Conservation (phyloP, 1,284 basidiomycete species). For the Afroboletus lepidellus region DNA sequence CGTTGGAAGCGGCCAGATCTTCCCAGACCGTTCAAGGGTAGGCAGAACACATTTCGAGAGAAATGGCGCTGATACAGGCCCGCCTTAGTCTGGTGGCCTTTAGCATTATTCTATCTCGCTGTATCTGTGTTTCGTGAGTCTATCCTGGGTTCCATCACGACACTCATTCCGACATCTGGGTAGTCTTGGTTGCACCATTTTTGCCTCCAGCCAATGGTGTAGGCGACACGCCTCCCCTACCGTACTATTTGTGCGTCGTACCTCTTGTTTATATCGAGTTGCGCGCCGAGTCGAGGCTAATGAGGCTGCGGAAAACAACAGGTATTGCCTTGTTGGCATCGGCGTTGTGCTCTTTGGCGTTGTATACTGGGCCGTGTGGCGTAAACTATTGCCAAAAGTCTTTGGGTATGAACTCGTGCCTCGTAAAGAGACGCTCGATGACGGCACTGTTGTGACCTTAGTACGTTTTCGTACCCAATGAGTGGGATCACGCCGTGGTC, state of each 20-base stretch:
- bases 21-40: conserved; percentile 56
- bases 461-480: too few relatives aligned
- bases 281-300: not conserved
- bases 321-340: conserved; percentile 58
- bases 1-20: conserved; percentile 49
- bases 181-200: conserved; percentile 57
- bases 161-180: not conserved
- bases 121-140: conserved; percentile 49
- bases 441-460: conserved; percentile 56
- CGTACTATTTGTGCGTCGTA: conserved; percentile 51
- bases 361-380: conserved; percentile 57
- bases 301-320: conserved; percentile 15
- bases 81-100: conserved; percentile 51
- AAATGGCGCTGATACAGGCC: not conserved
- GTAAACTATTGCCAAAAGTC: conserved; percentile 46
- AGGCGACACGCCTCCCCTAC: conserved; percentile 58
- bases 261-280: not conserved
- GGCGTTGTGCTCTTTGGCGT: conserved; percentile 46
- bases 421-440: conserved; percentile 46
- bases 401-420: conserved; percentile 51
- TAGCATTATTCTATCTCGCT: conserved; percentile 55
- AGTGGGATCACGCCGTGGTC: too few relatives aligned
- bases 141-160: not conserved
- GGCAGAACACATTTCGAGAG: not conserved
- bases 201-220: conserved; percentile 51